phyloP scores from a whole-genome alignment of 148 eudicot species.

The Polygonum aviculare region DNA sequence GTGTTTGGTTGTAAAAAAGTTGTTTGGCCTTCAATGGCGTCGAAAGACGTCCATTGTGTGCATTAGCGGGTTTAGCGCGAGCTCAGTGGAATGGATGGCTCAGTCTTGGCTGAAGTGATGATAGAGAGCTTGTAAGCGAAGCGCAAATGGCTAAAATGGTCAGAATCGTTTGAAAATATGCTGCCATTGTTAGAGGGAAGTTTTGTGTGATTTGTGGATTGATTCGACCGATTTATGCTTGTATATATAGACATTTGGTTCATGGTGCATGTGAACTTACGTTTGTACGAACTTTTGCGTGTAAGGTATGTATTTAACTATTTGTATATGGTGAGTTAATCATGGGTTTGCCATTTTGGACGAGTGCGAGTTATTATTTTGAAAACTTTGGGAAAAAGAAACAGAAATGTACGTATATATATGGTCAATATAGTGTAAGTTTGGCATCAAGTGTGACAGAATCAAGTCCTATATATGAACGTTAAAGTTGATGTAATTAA shows the following conservation, averaged over 20 bases:
- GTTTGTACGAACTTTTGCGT: too few relatives aligned
- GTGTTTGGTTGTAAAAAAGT: conserved; percentile 26
- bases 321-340: too few relatives aligned
- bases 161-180: not conserved
- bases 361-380: too few relatives aligned
- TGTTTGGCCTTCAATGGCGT: not conserved
- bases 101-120: not conserved
- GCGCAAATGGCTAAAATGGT: not conserved
- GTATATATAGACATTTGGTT: too few relatives aligned
- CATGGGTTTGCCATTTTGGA: too few relatives aligned
- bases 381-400: too few relatives aligned
- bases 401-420: too few relatives aligned
- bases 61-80: not conserved
- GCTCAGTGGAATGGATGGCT: not conserved
- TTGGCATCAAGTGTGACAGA: not conserved
- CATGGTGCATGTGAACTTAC: too few relatives aligned
- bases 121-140: not conserved
- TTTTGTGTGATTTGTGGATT: not conserved
- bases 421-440: too few relatives aligned
- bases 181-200: not conserved
- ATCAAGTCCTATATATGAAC: not conserved
- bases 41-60: not conserved
- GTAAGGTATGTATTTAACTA: too few relatives aligned
- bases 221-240: not conserved
- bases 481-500: not conserved